These are phyloP conservation scores for Apophysomyces variabilis DNA, from an alignment of 371 early-diverging fungal genomes.

Conservation along the genomic window DNA sequence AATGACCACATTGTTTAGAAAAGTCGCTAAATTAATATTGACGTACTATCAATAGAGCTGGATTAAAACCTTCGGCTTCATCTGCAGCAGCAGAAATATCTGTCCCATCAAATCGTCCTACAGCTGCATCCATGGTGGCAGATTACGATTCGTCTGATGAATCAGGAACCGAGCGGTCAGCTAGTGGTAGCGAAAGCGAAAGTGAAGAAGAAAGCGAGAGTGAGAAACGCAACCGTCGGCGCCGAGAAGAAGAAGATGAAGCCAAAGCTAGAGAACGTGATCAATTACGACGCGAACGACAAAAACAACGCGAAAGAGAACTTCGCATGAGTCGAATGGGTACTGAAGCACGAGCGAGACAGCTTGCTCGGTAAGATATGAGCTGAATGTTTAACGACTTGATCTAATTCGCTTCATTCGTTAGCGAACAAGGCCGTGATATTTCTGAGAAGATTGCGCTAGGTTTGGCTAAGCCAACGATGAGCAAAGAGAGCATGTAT, in stretches of 20 bases:
- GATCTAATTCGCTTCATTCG: neutral
- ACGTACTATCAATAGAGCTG: slow-evolving; percentile 30
- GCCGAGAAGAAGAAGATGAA: slow-evolving; percentile 52
- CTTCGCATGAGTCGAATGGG: slow-evolving; percentile 91
- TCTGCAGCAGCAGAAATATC: slow-evolving; percentile 24
- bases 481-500: slow-evolving; percentile 88
- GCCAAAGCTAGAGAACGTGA: slow-evolving; percentile 81
- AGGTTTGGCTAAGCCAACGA: slow-evolving; percentile 91
- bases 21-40: no score
- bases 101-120: slow-evolving; percentile 39
- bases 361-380: slow-evolving; percentile 65
- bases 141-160: slow-evolving; percentile 56
- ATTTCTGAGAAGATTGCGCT: slow-evolving; percentile 98
- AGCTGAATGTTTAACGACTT: neutral
- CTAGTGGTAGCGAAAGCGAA: slow-evolving; percentile 22
- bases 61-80: slow-evolving; percentile 36
- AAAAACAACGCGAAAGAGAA: slow-evolving; percentile 87
- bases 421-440: slow-evolving; percentile 81
- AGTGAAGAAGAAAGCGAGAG: slow-evolving; percentile 28
- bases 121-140: slow-evolving; percentile 49
- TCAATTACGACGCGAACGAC: slow-evolving; percentile 82
- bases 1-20: neutral
- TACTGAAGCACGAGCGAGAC: slow-evolving; percentile 82
- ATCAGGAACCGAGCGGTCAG: slow-evolving; percentile 44
- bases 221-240: slow-evolving; percentile 14